phyloP scores from a whole-genome alignment of 345 rosid genomes.

The Hypericum perforatum region DNA sequence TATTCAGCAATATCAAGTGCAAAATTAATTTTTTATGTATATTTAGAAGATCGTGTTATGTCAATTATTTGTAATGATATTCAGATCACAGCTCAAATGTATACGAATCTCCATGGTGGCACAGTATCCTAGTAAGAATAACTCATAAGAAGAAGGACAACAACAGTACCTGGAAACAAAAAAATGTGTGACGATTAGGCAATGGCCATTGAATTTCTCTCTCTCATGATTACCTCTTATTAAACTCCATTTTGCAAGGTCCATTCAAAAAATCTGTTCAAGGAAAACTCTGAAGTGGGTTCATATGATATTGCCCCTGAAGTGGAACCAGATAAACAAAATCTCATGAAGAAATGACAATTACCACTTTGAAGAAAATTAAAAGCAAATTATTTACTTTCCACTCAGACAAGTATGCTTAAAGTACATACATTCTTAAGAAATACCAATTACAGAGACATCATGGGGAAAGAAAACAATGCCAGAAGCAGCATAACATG shows the following conservation, averaged over 20 bases:
- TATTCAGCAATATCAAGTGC: too few relatives aligned
- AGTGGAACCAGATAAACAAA: neutral
- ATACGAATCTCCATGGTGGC: too few relatives aligned
- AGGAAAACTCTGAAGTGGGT: constrained; percentile 97
- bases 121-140: neutral
- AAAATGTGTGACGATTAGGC: constrained; percentile 95
- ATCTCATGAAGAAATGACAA: constrained; percentile 10
- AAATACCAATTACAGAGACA: too few relatives aligned
- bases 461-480: too few relatives aligned
- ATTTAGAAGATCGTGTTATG: too few relatives aligned
- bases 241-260: constrained; percentile 98
- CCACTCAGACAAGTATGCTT: too few relatives aligned
- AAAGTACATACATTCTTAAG: too few relatives aligned
- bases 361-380: neutral
- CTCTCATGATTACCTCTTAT: constrained; percentile 86
- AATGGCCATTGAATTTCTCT: constrained; percentile 99
- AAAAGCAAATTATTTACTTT: too few relatives aligned
- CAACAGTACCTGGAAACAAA: constrained; percentile 76
- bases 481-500: constrained; percentile 41
- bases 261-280: constrained; percentile 95
- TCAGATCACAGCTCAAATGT: too few relatives aligned
- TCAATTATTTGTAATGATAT: too few relatives aligned
- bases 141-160: neutral
- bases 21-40: too few relatives aligned
- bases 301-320: constrained; percentile 99